Evolutionary conservation across 441 rosid species (phyloP).

Genomic region (Populus hybrid): DNA sequence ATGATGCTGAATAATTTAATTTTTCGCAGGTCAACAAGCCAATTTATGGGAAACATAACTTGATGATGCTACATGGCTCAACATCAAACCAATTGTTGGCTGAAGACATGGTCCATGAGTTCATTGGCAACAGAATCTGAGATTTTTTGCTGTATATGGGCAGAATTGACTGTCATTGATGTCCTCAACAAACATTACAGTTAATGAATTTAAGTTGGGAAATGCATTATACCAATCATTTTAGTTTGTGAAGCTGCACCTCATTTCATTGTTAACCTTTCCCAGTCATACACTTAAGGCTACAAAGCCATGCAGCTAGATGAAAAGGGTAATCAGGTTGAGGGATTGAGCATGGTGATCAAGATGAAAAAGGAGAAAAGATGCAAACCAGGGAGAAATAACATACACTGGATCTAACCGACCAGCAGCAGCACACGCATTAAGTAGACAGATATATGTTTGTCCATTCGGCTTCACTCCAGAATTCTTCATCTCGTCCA

Average conservation of each 20-base stretch:
- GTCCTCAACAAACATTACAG: background rate
- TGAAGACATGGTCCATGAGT: constrained; percentile 9
- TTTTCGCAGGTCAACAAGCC: background rate
- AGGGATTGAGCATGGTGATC: constrained; percentile 16
- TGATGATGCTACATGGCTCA: constrained; percentile 1
- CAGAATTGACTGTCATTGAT: background rate
- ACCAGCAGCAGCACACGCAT: constrained; percentile 89
- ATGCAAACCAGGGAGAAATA: constrained; percentile 25
- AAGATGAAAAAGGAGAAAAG: constrained; percentile 9
- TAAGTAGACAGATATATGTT: constrained; percentile 76
- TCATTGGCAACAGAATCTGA: background rate
- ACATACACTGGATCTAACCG: constrained; percentile 80
- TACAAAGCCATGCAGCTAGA: background rate
- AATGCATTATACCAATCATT: background rate
- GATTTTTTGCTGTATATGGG: too few relatives aligned
- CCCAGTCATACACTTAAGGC: background rate
- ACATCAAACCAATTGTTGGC: background rate
- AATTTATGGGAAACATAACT: constrained; percentile 6
- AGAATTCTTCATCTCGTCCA: constrained; percentile 86
- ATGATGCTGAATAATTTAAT: background rate
- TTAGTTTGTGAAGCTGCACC: background rate
- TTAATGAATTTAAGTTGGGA: background rate
- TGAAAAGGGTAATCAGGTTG: constrained; percentile 4
- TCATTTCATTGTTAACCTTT: background rate
- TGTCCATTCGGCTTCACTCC: constrained; percentile 92